A percentile compares a stretch with the other conserved stretches of the same genome.
These are phyloP conservation scores for Entamoeba histolytica DNA, from an alignment of 208 protist genomes.

Conservation along the genomic window DNA sequence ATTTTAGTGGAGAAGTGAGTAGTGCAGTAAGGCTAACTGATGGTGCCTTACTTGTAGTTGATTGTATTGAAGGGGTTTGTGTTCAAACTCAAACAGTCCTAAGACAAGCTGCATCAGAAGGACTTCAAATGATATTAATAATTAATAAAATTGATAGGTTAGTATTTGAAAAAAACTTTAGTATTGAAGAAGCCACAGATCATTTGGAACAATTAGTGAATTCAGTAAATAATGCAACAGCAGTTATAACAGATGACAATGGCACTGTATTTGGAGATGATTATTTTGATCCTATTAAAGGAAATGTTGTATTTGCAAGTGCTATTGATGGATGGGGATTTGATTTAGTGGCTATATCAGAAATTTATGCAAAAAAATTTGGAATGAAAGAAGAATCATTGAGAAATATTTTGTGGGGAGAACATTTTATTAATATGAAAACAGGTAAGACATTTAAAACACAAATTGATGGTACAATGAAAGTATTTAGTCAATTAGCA, in stretches of 20 bases:
- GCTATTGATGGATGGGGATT: conserved; percentile 7
- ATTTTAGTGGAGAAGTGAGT: conserved; percentile 13
- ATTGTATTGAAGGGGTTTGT: conserved; percentile 86
- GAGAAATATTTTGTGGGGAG: conserved; percentile 2
- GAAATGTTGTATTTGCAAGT: conserved; percentile 9
- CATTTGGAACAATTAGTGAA: not conserved
- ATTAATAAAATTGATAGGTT: conserved; percentile 93
- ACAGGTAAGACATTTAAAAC: not conserved
- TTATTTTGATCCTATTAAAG: not conserved
- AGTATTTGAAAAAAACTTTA: conserved; percentile 36
- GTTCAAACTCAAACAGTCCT: conserved; percentile 67
- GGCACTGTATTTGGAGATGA: not conserved
- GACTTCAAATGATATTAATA: conserved; percentile 71
- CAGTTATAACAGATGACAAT: not conserved
- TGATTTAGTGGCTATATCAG: not conserved
- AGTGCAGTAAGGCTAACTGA: conserved; percentile 42
- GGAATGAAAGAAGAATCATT: not conserved
- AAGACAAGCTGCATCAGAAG: conserved; percentile 70
- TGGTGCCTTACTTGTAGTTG: conserved; percentile 81
- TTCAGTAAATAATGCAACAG: not conserved
- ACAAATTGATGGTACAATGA: not conserved
- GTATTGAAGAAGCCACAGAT: not conserved
- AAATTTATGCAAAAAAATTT: not conserved
- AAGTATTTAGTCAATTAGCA: not conserved
- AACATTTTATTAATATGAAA: conserved; percentile 1